Conservation (phyloP, 129 eudicot genomes). For the Arctium minus region DNA sequence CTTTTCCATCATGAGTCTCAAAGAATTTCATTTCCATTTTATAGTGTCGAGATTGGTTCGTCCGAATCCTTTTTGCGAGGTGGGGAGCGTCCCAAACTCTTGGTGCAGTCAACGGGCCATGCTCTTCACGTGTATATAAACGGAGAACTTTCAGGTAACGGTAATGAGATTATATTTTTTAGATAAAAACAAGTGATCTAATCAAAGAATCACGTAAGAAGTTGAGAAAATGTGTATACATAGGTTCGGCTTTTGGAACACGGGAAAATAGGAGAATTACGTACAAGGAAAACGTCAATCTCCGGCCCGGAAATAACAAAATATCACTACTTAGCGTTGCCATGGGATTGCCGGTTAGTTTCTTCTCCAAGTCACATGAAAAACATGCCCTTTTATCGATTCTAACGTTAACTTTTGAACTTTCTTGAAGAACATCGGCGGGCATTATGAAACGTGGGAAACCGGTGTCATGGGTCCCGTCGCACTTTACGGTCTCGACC, state of each 20-base stretch:
- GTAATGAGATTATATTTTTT: not conserved
- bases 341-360: constrained; percentile 86
- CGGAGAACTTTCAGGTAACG: constrained; percentile 75
- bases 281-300: constrained; percentile 51
- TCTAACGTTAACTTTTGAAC: not conserved
- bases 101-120: constrained; percentile 79
- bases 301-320: constrained; percentile 69
- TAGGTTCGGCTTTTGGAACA: constrained; percentile 86
- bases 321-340: constrained; percentile 86
- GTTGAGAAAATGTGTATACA: not conserved
- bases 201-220: not conserved
- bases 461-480: constrained; percentile 71
- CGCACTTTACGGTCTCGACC: constrained; percentile 55
- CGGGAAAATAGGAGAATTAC: constrained; percentile 62
- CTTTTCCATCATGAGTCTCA: not conserved
- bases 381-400: not conserved
- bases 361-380: not conserved
- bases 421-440: constrained; percentile 55
- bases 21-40: constrained; percentile 4
- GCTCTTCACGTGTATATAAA: constrained; percentile 83
- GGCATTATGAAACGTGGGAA: constrained; percentile 65
- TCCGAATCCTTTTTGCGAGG: constrained; percentile 72
- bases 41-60: constrained; percentile 66
- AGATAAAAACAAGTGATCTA: not conserved
- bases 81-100: constrained; percentile 68